Percentiles rank a stretch among this genome's conserved stretches.
Evolutionary conservation across 129 eudicot species (phyloP).

Genomic region (Flaveria trinervia): DNA sequence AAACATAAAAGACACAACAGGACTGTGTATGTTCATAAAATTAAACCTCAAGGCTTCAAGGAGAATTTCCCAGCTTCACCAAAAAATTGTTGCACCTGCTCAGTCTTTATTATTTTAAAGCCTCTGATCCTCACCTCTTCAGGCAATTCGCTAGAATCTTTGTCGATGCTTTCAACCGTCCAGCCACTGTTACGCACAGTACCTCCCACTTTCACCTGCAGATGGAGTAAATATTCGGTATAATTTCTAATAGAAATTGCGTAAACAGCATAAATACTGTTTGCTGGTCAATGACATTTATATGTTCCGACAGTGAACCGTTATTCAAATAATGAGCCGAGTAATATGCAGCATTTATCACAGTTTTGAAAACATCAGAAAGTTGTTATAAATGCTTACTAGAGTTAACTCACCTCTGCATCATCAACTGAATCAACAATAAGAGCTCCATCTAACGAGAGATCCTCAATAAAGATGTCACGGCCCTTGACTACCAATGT

Average conservation of each 20-base stretch:
- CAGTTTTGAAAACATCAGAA: not conserved
- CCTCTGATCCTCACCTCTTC: constrained; percentile 92
- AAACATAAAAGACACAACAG: not conserved
- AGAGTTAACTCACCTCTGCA: constrained; percentile 67
- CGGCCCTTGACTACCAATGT: constrained; percentile 75
- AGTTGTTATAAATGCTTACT: not conserved
- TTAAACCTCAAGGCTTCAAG: constrained; percentile 49
- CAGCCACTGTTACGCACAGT: constrained; percentile 73
- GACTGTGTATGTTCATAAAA: not conserved
- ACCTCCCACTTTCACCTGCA: constrained; percentile 83
- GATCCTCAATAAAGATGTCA: constrained; percentile 56
- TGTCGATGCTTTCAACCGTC: constrained; percentile 72
- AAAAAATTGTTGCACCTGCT: constrained; percentile 66
- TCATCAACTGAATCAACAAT: constrained; percentile 61
- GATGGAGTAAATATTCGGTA: not conserved
- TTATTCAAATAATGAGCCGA: not conserved
- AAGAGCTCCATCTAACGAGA: constrained; percentile 85
- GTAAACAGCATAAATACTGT: not conserved
- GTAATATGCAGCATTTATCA: not conserved
- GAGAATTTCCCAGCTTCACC: constrained; percentile 68
- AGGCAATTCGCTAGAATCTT: constrained; percentile 50
- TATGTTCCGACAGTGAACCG: not conserved
- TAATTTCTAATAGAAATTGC: not conserved
- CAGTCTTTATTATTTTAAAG: constrained; percentile 70
- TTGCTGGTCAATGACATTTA: not conserved